Evolutionary conservation across 2,329 filamentous ascomycete genomes (phyloP).

Genomic region (Cyanodermella asteris): DNA sequence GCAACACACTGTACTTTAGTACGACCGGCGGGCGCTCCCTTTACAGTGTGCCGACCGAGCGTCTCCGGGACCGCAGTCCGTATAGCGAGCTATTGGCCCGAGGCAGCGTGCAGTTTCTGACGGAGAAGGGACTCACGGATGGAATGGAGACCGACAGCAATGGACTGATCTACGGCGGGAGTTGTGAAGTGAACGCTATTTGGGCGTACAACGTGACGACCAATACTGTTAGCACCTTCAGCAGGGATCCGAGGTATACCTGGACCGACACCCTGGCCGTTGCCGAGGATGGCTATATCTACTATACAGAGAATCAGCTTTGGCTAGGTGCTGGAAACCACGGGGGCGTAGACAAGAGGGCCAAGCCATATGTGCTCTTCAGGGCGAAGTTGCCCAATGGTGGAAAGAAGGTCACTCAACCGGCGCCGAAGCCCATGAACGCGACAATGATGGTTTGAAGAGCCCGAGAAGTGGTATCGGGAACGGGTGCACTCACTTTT

Average conservation of each 20-base stretch:
- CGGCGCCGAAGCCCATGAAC: not conserved
- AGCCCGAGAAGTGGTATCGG: too few relatives aligned
- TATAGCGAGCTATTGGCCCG: slow-evolving; percentile 22
- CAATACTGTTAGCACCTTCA: slow-evolving; percentile 20
- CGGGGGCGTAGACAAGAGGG: slow-evolving; percentile 19
- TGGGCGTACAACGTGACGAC: slow-evolving; percentile 23
- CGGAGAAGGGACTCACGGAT: slow-evolving; percentile 27
- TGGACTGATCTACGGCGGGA: slow-evolving; percentile 25
- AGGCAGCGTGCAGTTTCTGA: slow-evolving; percentile 18
- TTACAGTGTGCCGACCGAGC: slow-evolving; percentile 22
- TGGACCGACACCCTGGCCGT: slow-evolving; percentile 28
- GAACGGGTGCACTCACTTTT: slow-evolving; percentile 9
- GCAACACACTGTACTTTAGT: slow-evolving; percentile 24
- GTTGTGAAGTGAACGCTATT: slow-evolving; percentile 27
- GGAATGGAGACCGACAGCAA: slow-evolving; percentile 30
- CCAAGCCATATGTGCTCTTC: slow-evolving; percentile 21
- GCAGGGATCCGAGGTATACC: slow-evolving; percentile 23
- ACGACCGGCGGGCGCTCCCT: slow-evolving; percentile 21
- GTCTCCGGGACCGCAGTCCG: slow-evolving; percentile 17
- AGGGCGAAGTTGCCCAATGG: slow-evolving; percentile 19
- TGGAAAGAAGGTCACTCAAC: slow-evolving; percentile 16
- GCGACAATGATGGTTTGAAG: too few relatives aligned
- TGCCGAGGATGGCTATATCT: slow-evolving; percentile 25
- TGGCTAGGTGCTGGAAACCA: slow-evolving; percentile 15
- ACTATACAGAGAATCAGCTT: slow-evolving; percentile 31